Base-by-base conservation (phyloP, 2,329 filamentous ascomycete species). In the Epichloe typhina region DNA sequence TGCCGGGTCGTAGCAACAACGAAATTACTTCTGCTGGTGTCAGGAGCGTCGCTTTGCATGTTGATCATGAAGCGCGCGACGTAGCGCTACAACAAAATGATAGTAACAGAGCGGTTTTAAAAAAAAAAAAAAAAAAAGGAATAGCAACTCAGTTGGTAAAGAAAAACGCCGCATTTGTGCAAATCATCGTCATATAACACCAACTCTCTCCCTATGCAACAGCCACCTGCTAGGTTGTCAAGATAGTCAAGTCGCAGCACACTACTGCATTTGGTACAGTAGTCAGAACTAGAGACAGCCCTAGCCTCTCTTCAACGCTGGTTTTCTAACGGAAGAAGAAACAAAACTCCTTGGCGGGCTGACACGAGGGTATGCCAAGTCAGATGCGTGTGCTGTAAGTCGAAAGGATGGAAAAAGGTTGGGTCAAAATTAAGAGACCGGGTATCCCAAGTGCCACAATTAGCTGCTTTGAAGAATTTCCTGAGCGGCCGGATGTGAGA, bases 81-180 rank as follows among this genome's bases (percentile, higher is more conserved):
- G 45, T 26, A 44, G 40, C 31, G 40, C 23, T 31, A 33, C 23
- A 19, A 33, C 45, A 15, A 43, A 5, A 47, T 31, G 19, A 44
- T 31, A 15, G 39, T 36, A 31, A 15, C 21, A n/a, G 9, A 31
- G 33, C 31, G 6, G 26, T 9, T 19, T 46, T n/a, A n/a, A n/a
- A n/a, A n/a, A n/a, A n/a, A 17, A 6, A 37, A 26, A 26, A 23
- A 11, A 41, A 21, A 40, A 37, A 37, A 33, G 17, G 15, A 21
- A 15, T 36, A 33, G 21, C 3, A 48, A 41, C 4, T 33, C 35
- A 26, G 40, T 5, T 21, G 26, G 59, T 53, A 23, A 23, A 53
- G 54, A 42, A 47, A 56, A 62, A 61, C 61, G 61, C 59, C 61
- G 56, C 53, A 35, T 35, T 49, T 39, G 46, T 52, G 46, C 41